These are phyloP conservation scores for Mortierella sp. DNA, from an alignment of 371 early-diverging fungal genomes.

Conservation along the genomic window DNA sequence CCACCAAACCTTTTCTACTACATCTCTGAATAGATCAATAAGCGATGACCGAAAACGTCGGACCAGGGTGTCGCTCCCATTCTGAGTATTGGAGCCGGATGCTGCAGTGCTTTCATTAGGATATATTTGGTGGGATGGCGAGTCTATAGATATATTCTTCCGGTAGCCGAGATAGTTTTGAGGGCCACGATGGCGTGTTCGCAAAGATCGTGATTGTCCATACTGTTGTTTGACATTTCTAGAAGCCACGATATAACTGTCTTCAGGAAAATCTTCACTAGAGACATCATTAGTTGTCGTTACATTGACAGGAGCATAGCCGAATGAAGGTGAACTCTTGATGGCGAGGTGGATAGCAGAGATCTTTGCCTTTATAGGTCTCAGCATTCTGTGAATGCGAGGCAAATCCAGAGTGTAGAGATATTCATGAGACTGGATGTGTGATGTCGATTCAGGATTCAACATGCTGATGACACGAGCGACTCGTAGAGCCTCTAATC, in stretches of 20 bases:
- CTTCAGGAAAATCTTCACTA: neutral
- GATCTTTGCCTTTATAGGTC: constrained; percentile 46
- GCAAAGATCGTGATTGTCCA: constrained; percentile 13
- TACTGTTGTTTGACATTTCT: neutral
- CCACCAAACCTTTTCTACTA: constrained; percentile 50
- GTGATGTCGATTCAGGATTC: neutral
- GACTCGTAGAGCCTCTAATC: neutral
- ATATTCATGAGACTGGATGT: constrained; percentile 15
- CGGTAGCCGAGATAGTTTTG: neutral
- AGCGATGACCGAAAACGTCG: constrained; percentile 32
- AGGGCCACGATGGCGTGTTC: neutral
- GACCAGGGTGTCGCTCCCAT: constrained; percentile 21
- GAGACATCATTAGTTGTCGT: neutral
- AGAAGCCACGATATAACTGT: neutral
- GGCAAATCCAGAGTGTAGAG: constrained; percentile 26
- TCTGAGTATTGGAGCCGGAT: neutral
- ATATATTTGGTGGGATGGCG: neutral
- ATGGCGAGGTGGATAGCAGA: constrained; percentile 42
- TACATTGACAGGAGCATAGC: constrained; percentile 1
- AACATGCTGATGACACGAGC: neutral
- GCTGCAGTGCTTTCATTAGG: neutral
- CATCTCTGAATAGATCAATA: constrained; percentile 26
- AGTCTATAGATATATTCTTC: neutral
- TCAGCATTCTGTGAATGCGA: constrained; percentile 37
- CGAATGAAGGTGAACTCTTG: constrained; percentile 30